phyloP scores from a whole-genome alignment of 2,329 filamentous ascomycete species.

The Fusarium sp. region DNA sequence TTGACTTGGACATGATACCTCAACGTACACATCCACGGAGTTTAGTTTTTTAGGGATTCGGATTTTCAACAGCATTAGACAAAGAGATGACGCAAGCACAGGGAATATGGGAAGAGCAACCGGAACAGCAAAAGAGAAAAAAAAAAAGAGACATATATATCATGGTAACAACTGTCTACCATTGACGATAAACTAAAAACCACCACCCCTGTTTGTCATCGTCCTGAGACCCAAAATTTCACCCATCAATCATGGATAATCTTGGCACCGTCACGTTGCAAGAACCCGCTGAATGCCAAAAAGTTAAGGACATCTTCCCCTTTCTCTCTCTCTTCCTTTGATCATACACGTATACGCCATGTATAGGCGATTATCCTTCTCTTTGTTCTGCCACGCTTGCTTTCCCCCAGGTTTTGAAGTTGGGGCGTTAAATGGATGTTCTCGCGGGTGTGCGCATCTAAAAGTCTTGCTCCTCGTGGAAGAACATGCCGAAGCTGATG shows the following conservation, averaged over 20 bases:
- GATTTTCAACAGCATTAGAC: conserved; percentile 46
- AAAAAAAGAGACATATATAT: conserved; percentile 16
- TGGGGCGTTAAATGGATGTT: neutral
- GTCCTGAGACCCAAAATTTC: neutral
- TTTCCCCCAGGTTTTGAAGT: neutral
- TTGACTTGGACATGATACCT: conserved; percentile 44
- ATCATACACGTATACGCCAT: conserved; percentile 43
- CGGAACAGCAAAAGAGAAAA: conserved; percentile 1
- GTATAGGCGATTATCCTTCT: conserved; percentile 26
- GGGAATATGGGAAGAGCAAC: neutral
- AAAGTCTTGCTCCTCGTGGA: conserved; percentile 97
- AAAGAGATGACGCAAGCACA: conserved; percentile 21
- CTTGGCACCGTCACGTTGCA: conserved; percentile 13
- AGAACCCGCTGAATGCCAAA: conserved; percentile 37
- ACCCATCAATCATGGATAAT: conserved; percentile 21
- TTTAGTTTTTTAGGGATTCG: conserved; percentile 35
- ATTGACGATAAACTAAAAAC: conserved; percentile 22
- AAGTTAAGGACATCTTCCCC: conserved; percentile 5
- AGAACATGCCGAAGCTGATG: conserved; percentile 98
- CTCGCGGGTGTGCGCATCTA: conserved; percentile 55
- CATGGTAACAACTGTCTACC: conserved; percentile 17
- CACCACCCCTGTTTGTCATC: neutral
- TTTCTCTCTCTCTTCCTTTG: conserved; percentile 9
- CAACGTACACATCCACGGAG: conserved; percentile 51
- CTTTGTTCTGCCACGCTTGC: conserved; percentile 1